A percentile compares a stretch with the other conserved stretches of the same genome.
Evolutionary conservation across 1,139 yeast genomes (phyloP).

Genomic region (Pichia sp.): DNA sequence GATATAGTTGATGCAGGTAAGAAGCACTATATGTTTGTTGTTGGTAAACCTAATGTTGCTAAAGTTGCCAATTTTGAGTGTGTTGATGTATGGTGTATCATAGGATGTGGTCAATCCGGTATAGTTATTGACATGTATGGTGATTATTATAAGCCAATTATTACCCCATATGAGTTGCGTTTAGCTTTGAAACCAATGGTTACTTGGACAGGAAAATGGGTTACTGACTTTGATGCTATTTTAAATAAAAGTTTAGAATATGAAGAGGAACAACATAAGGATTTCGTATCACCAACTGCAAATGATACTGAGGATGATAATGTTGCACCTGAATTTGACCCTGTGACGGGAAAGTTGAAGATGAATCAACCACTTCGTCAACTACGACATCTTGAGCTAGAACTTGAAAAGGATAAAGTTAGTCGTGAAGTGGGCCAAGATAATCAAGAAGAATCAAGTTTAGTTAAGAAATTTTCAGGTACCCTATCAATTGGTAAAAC

Average conservation of each 20-base stretch:
- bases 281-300: constrained; percentile 13
- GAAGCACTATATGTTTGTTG: constrained; percentile 88
- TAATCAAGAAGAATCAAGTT: constrained; percentile 23
- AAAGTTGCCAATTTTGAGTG: constrained; percentile 91
- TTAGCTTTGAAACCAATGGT: constrained; percentile 70
- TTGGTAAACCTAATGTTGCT: constrained; percentile 98
- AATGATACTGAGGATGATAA: constrained; percentile 44
- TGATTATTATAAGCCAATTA: constrained; percentile 83
- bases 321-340: constrained; percentile 78
- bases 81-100: constrained; percentile 85
- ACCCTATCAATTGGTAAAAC: constrained; percentile 66
- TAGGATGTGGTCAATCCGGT: constrained; percentile 95
- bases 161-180: constrained; percentile 87
- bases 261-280: constrained; percentile 26
- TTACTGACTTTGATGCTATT: constrained; percentile 62
- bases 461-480: constrained; percentile 54
- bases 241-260: constrained; percentile 30
- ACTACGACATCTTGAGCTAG: constrained; percentile 57
- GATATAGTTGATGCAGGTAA: constrained; percentile 72
- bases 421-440: constrained; percentile 11
- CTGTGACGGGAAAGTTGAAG: constrained; percentile 74
- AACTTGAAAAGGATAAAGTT: constrained; percentile 17
- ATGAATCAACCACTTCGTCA: constrained; percentile 71
- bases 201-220: constrained; percentile 91
- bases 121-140: constrained; percentile 68